These are phyloP conservation scores for Raffaelea ambrosiae DNA, from an alignment of 2,329 filamentous ascomycete genomes.

Conservation along the genomic window DNA sequence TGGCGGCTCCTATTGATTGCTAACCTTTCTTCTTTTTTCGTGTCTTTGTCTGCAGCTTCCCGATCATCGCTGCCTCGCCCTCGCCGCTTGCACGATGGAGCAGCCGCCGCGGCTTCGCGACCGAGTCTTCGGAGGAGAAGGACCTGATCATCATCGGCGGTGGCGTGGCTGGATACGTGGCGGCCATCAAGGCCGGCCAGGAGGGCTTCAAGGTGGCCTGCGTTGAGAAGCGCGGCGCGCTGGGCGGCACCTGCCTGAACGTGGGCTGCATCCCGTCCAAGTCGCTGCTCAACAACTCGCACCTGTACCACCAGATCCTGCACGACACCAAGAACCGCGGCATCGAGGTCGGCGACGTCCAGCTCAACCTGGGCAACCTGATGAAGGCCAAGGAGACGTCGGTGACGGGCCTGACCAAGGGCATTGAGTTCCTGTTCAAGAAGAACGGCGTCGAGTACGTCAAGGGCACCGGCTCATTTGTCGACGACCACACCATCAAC, in stretches of 20 bases:
- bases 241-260: constrained; percentile 96
- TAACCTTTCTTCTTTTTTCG: neutral
- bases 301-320: constrained; percentile 92
- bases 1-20: constrained; percentile 1
- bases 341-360: constrained; percentile 95
- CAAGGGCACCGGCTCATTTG: constrained; percentile 84
- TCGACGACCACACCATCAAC: constrained; percentile 83
- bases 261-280: constrained; percentile 99
- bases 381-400: constrained; percentile 98
- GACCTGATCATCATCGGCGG: constrained; percentile 97
- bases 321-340: constrained; percentile 96
- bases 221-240: constrained; percentile 93
- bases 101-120: constrained; percentile 48
- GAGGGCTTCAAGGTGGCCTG: constrained; percentile 95
- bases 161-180: constrained; percentile 96
- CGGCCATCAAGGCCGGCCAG: constrained; percentile 97
- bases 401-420: constrained; percentile 83
- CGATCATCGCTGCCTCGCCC: constrained; percentile 34
- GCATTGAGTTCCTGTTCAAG: constrained; percentile 96
- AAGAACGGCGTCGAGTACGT: constrained; percentile 99
- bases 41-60: constrained; percentile 29
- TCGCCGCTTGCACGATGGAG: constrained; percentile 40
- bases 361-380: constrained; percentile 88
- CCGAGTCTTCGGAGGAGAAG: constrained; percentile 67
- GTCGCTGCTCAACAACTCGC: constrained; percentile 98